These are phyloP conservation scores for Hibiscus trionum DNA, from an alignment of 345 rosid species.

Conservation along the genomic window DNA sequence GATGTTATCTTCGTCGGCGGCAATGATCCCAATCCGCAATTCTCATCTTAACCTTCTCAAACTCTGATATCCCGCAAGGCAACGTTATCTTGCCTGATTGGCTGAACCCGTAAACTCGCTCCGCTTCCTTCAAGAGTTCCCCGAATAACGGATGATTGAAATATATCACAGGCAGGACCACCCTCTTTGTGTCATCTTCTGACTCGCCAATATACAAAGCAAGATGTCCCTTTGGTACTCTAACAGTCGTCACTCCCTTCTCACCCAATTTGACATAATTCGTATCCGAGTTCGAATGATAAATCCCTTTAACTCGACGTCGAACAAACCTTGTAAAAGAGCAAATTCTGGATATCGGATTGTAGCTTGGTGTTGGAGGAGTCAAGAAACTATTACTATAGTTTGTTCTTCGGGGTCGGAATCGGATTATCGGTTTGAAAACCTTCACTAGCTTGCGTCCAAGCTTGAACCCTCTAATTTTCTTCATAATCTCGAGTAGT, in stretches of 20 bases:
- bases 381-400: not conserved
- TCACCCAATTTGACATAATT: slow-evolving; percentile 35
- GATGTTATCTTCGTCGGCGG: slow-evolving; percentile 12
- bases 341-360: slow-evolving; percentile 31
- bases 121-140: slow-evolving; percentile 62
- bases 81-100: slow-evolving; percentile 71
- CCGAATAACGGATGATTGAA: slow-evolving; percentile 81
- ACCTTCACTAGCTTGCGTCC: slow-evolving; percentile 36
- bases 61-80: slow-evolving; percentile 67
- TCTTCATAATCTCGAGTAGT: slow-evolving; percentile 23
- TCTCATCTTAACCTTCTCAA: slow-evolving; percentile 68
- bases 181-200: slow-evolving; percentile 35
- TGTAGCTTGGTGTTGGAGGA: slow-evolving; percentile 4
- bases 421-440: slow-evolving; percentile 28
- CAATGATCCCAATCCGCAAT: slow-evolving; percentile 51
- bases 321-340: slow-evolving; percentile 30
- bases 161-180: slow-evolving; percentile 64
- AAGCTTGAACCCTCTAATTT: slow-evolving; percentile 42
- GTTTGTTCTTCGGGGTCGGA: slow-evolving; percentile 25
- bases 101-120: slow-evolving; percentile 62
- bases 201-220: slow-evolving; percentile 70
- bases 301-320: slow-evolving; percentile 31
- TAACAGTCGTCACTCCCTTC: slow-evolving; percentile 14
- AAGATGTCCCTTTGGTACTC: slow-evolving; percentile 65
- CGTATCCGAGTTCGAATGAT: slow-evolving; percentile 20